Percentiles rank a stretch among this genome's conserved stretches.
Evolutionary conservation across 192 early-diverging fungal species (phyloP).

Genomic region (Piromyces finnis): DNA sequence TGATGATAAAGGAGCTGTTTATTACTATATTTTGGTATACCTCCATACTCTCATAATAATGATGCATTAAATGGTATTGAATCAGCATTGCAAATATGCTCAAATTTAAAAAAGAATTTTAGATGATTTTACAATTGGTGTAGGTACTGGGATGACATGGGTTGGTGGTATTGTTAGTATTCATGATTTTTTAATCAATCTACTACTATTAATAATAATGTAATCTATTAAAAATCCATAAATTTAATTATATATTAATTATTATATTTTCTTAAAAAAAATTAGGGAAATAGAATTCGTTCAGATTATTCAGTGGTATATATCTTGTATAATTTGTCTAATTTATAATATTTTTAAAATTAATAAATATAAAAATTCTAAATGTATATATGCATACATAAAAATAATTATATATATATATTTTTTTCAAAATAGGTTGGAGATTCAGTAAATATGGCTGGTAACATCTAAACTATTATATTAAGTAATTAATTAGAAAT

Average conservation of each 20-base stretch:
- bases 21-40: constrained; percentile 25
- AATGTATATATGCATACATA: too few species aligned
- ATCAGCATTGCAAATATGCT: constrained; percentile 19
- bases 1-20: constrained; percentile 31
- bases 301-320: constrained; percentile 34
- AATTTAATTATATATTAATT: too few species aligned
- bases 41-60: constrained; percentile 30
- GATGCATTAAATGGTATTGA: constrained; percentile 20
- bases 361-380: neutral
- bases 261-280: too few species aligned
- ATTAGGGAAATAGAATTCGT: constrained; percentile 11
- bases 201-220: too few species aligned
- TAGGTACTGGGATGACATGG: constrained; percentile 28
- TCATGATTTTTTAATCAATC: too few species aligned
- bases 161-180: constrained; percentile 25
- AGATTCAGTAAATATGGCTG: neutral
- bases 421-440: neutral
- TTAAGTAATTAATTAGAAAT: too few species aligned
- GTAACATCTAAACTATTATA: too few species aligned
- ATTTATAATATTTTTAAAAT: too few species aligned
- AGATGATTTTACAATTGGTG: constrained; percentile 31
- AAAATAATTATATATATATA: too few species aligned
- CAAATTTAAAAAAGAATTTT: constrained; percentile 14
- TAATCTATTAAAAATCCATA: too few species aligned
- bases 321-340: too few species aligned